Base-by-base conservation (phyloP, 495 filamentous ascomycete species). In the Acidomyces sp. region DNA sequence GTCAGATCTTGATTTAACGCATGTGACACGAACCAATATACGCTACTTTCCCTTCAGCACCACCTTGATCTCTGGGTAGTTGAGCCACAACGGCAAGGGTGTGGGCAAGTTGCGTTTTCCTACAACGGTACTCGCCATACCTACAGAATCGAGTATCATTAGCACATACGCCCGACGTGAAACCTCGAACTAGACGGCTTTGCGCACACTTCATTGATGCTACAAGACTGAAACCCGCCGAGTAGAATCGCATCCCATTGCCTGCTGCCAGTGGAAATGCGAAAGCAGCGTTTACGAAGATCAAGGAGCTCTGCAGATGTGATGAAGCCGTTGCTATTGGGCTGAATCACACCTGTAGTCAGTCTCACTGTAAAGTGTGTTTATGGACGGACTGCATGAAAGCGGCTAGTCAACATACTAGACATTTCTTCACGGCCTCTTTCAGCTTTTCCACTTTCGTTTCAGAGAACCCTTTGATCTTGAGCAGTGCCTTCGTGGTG, bases 361-460 rank as follows among this genome's bases (percentile, higher is more conserved):
- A 30, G 37, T 3, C 19, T 7, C 26, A 7, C 7, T 13, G 26
- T 28, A 28, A 7, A 28, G 26, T 28, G 26, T 7, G 26, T 7
- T 13, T 7, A 28, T 12, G 28, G 7, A 19, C 21, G 23, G 31
- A 34, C 3, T 26, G n/a, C 13, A 23, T 7, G 34, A 10, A 22
- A 31, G 24, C 7, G 11, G 27, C 10, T 24, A 23, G 4, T 4
- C 5, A 11, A 48, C 63, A 34, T 60, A 82, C 80, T 52, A 77
- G 62, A 43, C 77, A 77, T 52, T 86, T 86, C 43, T 68, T 64
- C 27, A 78, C 70, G 16, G 81, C 81, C 48, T 85, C 81, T 53
- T 84, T 85, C 55, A 86, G 66, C 55, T 84, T 85, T 43, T 85
- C 82, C 10, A 85, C 82, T 58, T 85, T 85, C 52, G 77, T 67